Conservation (phyloP, 169 alveolate species). For the Plasmodium cynomolgi region DNA sequence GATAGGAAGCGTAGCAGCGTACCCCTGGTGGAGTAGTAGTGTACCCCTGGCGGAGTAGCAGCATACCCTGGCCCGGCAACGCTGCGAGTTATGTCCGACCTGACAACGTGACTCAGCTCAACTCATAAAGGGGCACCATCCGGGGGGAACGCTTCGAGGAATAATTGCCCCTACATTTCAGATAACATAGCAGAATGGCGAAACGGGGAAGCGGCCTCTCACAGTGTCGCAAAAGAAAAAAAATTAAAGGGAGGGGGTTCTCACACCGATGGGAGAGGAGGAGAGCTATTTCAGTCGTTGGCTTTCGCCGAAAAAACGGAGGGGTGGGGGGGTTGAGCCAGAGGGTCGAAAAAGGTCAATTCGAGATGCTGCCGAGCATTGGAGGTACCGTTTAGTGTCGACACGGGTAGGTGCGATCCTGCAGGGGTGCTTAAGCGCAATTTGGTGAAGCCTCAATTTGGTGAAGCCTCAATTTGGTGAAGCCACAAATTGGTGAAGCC, state of each 20-base stretch:
- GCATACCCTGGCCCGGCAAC: neutral
- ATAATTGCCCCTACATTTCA: neutral
- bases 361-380: neutral
- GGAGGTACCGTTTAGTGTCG: neutral
- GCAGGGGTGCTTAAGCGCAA: neutral
- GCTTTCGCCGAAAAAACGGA: neutral
- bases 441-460: too few relatives aligned
- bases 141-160: neutral
- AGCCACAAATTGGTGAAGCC: too few relatives aligned
- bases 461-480: too few relatives aligned
- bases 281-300: neutral
- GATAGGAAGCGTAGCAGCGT: neutral
- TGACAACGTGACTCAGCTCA: neutral
- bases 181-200: neutral
- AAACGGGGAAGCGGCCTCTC: neutral
- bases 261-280: neutral
- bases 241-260: neutral
- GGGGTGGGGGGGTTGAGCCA: neutral
- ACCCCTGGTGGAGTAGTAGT: neutral
- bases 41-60: neutral
- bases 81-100: neutral
- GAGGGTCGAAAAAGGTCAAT: neutral
- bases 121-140: neutral
- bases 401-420: neutral
- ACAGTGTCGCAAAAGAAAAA: neutral